Conservation (phyloP, 352 stramenopile species). For the Phytophthora uliginosa region DNA sequence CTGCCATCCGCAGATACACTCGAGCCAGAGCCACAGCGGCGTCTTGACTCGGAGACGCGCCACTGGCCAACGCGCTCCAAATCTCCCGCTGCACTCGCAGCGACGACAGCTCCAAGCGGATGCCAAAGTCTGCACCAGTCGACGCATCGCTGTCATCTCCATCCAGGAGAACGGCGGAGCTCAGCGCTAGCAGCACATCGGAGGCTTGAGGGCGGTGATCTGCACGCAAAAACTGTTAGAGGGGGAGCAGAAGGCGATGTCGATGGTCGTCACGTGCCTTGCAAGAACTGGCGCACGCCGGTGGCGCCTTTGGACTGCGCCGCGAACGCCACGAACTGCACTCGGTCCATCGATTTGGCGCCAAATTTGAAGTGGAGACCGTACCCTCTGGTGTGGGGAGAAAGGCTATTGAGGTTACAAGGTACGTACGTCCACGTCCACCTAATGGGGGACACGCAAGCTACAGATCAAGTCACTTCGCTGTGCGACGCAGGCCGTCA, state of each 20-base stretch:
- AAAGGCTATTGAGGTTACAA: not conserved
- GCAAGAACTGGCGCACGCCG: constrained; percentile 52
- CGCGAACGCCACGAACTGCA: constrained; percentile 42
- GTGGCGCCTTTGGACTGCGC: constrained; percentile 50
- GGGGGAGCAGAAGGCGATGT: not conserved
- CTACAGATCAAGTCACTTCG: constrained; percentile 23
- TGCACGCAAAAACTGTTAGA: constrained; percentile 16
- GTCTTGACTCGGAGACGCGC: constrained; percentile 16
- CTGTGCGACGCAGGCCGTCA: constrained; percentile 33
- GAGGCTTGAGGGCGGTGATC: constrained; percentile 48
- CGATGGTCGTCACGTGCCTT: constrained; percentile 28
- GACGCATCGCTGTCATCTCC: not conserved
- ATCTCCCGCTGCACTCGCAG: constrained; percentile 60
- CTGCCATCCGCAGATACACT: constrained; percentile 33
- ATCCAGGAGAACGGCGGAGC: constrained; percentile 21
- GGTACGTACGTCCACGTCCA: constrained; percentile 12
- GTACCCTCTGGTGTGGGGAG: not conserved
- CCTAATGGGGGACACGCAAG: constrained; percentile 18
- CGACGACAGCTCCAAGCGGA: constrained; percentile 56
- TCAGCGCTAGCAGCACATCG: constrained; percentile 46
- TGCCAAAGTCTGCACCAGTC: constrained; percentile 26
- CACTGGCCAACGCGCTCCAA: constrained; percentile 64
- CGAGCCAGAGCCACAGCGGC: constrained; percentile 28
- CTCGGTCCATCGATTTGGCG: constrained; percentile 10
- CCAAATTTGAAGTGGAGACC: not conserved